Base-by-base conservation (phyloP, 23 red algal species). In the Porphyridium purpureum region DNA sequence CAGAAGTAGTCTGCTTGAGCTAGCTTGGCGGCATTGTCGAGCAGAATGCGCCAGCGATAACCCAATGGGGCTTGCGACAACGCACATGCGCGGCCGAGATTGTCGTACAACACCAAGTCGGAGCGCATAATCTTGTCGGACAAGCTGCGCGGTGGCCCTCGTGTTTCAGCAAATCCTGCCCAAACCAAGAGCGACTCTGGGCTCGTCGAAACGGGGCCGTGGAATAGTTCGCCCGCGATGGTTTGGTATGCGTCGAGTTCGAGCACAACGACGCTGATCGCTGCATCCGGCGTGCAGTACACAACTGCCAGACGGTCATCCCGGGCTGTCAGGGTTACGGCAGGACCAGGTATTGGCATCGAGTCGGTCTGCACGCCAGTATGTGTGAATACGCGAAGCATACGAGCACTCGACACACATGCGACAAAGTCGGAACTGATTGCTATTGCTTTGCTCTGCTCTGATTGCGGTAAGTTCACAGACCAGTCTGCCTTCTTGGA, bases 401-500 rank as follows among this genome's bases (percentile, higher is more conserved):
- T 8, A 14, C 54, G 56, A 32, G 38, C 48, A 1, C 30, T 51
- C 11, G 73, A 66, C n/a, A 76, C 59, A 7, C 57, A 46, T 1
- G 51, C 51, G 22, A 58, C 72, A 64, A 78, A 92, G 35, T 67
- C 72, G 3, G 46, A 19, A 5, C 83, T 72, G 14, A 92, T 44
- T n/a, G 83, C 83, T 7, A 92, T 26, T n/a, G 54, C 54, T 14
- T 41, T 50, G 22, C 67, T 29, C 35, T 42, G 42, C 33, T 92
- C 83, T 3, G 49, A 52, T 2, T n/a, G 22, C 26, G 29, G 31
- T 36, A 92, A 50, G 23, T 31, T 24, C 31, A 56, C 40, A 6
- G 72, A 75, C 83, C 83, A 92, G 29, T 92, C 73, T 11, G 83
- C 61, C 29, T 92, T 80, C 27, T 53, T 48, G 9, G 83, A 36